Percentiles rank a stretch among this genome's conserved stretches.
phyloP scores from a whole-genome alignment of 345 rosid genomes.

The Tarenaya hassleriana region DNA sequence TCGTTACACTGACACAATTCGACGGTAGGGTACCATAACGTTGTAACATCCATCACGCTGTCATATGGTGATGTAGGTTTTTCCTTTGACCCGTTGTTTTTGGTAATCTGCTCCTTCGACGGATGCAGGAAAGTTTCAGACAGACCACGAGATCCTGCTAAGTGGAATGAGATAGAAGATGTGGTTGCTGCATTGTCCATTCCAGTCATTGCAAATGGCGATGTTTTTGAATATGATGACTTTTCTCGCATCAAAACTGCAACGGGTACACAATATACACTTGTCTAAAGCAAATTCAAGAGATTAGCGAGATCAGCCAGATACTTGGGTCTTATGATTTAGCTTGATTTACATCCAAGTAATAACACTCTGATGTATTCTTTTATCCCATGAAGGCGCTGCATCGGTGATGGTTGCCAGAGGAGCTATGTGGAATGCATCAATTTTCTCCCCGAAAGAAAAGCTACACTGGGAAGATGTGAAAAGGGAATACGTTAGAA shows the following conservation, averaged over 20 bases:
- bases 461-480: conserved; percentile 68
- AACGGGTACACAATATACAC: conserved; percentile 46
- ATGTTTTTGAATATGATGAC: conserved; percentile 76
- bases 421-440: conserved; percentile 96
- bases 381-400: conserved; percentile 45
- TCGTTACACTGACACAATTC: not conserved
- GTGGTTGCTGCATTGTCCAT: conserved; percentile 74
- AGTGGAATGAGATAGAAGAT: conserved; percentile 84
- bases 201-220: conserved; percentile 95
- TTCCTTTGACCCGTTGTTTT: conserved; percentile 8
- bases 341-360: conserved; percentile 10
- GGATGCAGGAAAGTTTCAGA: conserved; percentile 68
- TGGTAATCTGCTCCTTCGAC: conserved; percentile 13
- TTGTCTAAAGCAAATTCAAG: not conserved
- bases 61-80: not conserved
- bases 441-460: conserved; percentile 74
- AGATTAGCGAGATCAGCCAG: not conserved
- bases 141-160: conserved; percentile 93
- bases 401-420: conserved; percentile 90
- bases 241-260: conserved; percentile 56
- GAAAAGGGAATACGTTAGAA: conserved; percentile 59
- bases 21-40: not conserved
- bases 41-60: not conserved
- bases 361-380: conserved; percentile 7
- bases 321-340: not conserved